Percentiles rank a stretch among this genome's conserved stretches.
Conservation (phyloP, 225 moss, liverwort and hornwort species). For the Thuidium tamariscinum region DNA sequence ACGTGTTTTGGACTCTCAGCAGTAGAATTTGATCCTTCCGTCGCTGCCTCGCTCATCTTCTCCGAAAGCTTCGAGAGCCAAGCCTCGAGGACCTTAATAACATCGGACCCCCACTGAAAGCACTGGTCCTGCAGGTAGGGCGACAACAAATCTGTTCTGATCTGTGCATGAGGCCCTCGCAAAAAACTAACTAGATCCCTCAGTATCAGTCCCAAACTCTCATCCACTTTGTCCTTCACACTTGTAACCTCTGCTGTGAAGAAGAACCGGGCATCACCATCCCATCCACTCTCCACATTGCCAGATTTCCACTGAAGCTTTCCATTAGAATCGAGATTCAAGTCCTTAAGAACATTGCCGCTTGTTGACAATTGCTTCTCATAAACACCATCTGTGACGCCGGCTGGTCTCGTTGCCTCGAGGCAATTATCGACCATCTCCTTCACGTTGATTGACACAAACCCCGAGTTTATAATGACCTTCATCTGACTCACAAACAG, state of each 20-base stretch:
- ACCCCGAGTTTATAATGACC: slow-evolving; percentile 46
- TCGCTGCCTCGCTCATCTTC: slow-evolving; percentile 31
- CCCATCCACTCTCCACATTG: slow-evolving; percentile 48
- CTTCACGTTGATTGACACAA: slow-evolving; percentile 37
- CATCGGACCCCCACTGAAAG: slow-evolving; percentile 38
- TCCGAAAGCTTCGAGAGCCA: slow-evolving; percentile 52
- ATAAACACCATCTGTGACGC: not conserved
- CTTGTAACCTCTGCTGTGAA: slow-evolving; percentile 57
- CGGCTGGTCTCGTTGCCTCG: slow-evolving; percentile 21
- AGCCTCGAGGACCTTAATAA: slow-evolving; percentile 34
- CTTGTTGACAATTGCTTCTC: slow-evolving; percentile 7
- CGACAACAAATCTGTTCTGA: slow-evolving; percentile 52
- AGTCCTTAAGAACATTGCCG: slow-evolving; percentile 7
- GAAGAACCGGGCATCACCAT: slow-evolving; percentile 44
- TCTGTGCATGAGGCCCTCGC: slow-evolving; percentile 61
- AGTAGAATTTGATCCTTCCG: not conserved
- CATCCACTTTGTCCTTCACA: slow-evolving; percentile 73
- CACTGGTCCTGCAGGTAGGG: slow-evolving; percentile 77
- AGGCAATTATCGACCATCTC: slow-evolving; percentile 44
- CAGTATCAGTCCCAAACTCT: slow-evolving; percentile 54
- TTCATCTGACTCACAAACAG: slow-evolving; percentile 76
- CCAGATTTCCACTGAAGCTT: slow-evolving; percentile 54
- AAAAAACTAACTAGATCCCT: slow-evolving; percentile 63
- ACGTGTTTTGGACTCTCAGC: slow-evolving; percentile 10
- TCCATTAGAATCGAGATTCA: slow-evolving; percentile 18